Percentiles rank a stretch among this genome's conserved stretches.
Conservation (phyloP, 495 filamentous ascomycete genomes). For the Xanthoparmelia taractica region DNA sequence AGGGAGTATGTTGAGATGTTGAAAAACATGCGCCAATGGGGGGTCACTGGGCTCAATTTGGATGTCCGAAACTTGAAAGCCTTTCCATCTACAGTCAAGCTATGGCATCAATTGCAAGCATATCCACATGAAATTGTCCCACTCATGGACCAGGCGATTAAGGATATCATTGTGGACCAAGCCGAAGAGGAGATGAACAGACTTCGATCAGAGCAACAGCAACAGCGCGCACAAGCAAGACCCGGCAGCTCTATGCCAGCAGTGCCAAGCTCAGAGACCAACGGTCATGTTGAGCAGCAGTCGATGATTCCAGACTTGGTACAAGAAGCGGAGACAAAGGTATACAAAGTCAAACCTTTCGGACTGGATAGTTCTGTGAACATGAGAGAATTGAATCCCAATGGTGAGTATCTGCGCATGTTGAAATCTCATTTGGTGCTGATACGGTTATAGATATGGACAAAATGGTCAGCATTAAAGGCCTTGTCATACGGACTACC, state of each 20-base stretch:
- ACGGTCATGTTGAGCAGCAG: slow-evolving; percentile 34
- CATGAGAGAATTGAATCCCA: slow-evolving; percentile 89
- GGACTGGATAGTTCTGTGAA: slow-evolving; percentile 84
- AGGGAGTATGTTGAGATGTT: slow-evolving; percentile 80
- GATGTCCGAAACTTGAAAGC: slow-evolving; percentile 84
- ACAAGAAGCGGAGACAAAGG: slow-evolving; percentile 56
- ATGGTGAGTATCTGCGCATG: slow-evolving; percentile 39
- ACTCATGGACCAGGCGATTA: slow-evolving; percentile 88
- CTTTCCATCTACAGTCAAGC: slow-evolving; percentile 83
- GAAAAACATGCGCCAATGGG: slow-evolving; percentile 81
- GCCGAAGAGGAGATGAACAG: slow-evolving; percentile 73
- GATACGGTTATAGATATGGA: slow-evolving; percentile 63
- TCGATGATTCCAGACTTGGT: slow-evolving; percentile 52
- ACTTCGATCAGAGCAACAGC: slow-evolving; percentile 51
- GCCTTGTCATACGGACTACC: slow-evolving; percentile 90
- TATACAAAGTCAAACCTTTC: slow-evolving; percentile 82
- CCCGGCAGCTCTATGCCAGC: slow-evolving; percentile 64
- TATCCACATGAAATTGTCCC: slow-evolving; percentile 95
- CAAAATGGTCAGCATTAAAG: slow-evolving; percentile 92
- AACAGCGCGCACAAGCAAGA: slow-evolving; percentile 34
- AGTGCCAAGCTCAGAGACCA: slow-evolving; percentile 66
- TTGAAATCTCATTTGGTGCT: slow-evolving; percentile 12
- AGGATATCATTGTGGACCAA: slow-evolving; percentile 87
- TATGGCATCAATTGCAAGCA: slow-evolving; percentile 89
- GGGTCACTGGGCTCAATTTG: slow-evolving; percentile 73